Evolutionary conservation across 768 basidiomycete species (phyloP), one percentile per base, ranked within the genome.

Genomic region (Pleurotus salmoneostramineus): DNA sequence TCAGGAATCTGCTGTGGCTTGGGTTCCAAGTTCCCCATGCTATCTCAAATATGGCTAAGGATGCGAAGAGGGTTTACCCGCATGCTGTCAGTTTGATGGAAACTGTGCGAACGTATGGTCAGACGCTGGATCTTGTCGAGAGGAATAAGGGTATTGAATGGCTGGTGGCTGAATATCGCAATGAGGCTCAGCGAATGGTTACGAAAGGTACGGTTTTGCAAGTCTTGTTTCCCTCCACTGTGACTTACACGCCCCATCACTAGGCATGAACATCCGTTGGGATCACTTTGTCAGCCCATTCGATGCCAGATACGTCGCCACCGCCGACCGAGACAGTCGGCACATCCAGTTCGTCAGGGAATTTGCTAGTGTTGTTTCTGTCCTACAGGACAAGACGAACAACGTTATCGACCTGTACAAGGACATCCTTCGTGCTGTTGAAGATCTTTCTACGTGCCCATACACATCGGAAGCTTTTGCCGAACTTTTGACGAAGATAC

Each of bases 71-170:
- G 64, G 95, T 98, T 60, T 99, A 99, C 69, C 95, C 95, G 0
- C 95, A 98, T 76, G 97, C 97, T 2, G 96, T 98, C 63, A 94
- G 92, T 66, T 72, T 94, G 71, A 98, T 98, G 96, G 97, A 99
- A 78, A 96, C 95, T 0, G 94, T 98, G n/a, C 78, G 95, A 69
- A 98, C 94, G 32, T 98, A 99, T 72, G 90, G 91, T 15, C 97
- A 99, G 76, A 97, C 93, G 0, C 74, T 97, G 69, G 93, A 94
- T 69, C 74, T 98, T 64, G 88, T 98, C 64, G 90, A 97, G 68
- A 81, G 80, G 44, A 93, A 98, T 69, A 88, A 89, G 71, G 93
- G 88, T 2, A 95, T 98, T 64, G 92, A 94, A 69, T 93, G 93
- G 82, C 79, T 99, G 42, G 89, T 98, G 2, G 96, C 95, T 14